These are phyloP conservation scores for Spathaspora passalidarum DNA, from an alignment of 805 yeast genomes.

Conservation along the genomic window DNA sequence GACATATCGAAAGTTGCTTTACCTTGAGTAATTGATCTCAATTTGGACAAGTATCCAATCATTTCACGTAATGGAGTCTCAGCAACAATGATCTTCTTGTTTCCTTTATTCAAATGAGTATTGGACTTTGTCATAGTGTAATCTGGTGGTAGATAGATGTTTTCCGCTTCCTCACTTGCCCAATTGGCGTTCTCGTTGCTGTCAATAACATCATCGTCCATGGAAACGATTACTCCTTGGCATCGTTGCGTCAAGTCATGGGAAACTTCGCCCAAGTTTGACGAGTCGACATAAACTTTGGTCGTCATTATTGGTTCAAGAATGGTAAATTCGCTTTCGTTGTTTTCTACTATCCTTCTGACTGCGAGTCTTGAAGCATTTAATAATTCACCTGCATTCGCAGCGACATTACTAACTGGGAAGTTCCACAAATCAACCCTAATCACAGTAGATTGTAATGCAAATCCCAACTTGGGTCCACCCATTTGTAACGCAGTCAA, in stretches of 20 bases:
- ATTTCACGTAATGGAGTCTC: slow-evolving; percentile 83
- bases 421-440: slow-evolving; percentile 50
- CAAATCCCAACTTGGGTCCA: slow-evolving; percentile 55
- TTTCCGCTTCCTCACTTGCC: slow-evolving; percentile 56
- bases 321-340: slow-evolving; percentile 43
- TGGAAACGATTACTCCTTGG: slow-evolving; percentile 66
- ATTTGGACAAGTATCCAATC: slow-evolving; percentile 79
- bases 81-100: slow-evolving; percentile 65
- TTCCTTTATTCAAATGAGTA: slow-evolving; percentile 7
- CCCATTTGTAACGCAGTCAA: slow-evolving; percentile 64
- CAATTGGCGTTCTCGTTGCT: slow-evolving; percentile 37
- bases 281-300: slow-evolving; percentile 61
- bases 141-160: slow-evolving; percentile 74
- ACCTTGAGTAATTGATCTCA: slow-evolving; percentile 87
- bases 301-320: slow-evolving; percentile 90
- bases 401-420: slow-evolving; percentile 46
- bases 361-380: slow-evolving; percentile 42
- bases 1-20: slow-evolving; percentile 81
- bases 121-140: slow-evolving; percentile 42
- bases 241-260: slow-evolving; percentile 82
- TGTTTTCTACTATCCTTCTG: slow-evolving; percentile 17
- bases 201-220: slow-evolving; percentile 59
- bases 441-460: slow-evolving; percentile 60
- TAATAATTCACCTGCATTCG: slow-evolving; percentile 40
- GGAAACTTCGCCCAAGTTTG: slow-evolving; percentile 75